Evolutionary conservation across 2,329 filamentous ascomycete genomes (phyloP).

Genomic region (Cercospora sp.): DNA sequence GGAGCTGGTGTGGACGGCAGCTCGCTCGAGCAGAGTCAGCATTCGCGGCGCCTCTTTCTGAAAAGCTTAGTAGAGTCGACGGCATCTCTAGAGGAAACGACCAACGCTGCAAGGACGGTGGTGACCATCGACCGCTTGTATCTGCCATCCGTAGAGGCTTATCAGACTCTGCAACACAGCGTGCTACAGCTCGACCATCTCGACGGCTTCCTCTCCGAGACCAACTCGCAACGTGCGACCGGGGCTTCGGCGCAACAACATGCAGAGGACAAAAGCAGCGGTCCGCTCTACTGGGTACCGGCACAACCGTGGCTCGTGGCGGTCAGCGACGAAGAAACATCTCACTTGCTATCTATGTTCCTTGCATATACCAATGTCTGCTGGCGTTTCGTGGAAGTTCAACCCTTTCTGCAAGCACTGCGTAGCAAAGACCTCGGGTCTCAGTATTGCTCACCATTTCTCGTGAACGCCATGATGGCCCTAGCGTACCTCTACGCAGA

Average conservation of each 20-base stretch:
- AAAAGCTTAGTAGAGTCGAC: constrained; percentile 5
- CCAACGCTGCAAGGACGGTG: not conserved
- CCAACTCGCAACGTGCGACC: not conserved
- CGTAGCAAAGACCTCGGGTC: not conserved
- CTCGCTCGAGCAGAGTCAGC: not conserved
- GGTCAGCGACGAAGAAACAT: constrained; percentile 7
- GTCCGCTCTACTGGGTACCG: constrained; percentile 9
- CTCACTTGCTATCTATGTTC: constrained; percentile 11
- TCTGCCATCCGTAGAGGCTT: constrained; percentile 1
- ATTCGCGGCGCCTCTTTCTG: not conserved
- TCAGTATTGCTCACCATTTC: constrained; percentile 4
- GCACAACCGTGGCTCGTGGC: constrained; percentile 7
- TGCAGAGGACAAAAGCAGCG: not conserved
- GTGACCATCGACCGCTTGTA: not conserved
- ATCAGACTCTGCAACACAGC: constrained; percentile 3
- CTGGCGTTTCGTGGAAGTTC: constrained; percentile 9
- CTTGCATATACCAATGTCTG: constrained; percentile 2
- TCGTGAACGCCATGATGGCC: constrained; percentile 12
- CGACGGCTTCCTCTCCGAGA: not conserved
- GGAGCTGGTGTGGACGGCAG: not conserved
- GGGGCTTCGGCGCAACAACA: not conserved
- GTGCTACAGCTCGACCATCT: constrained; percentile 5
- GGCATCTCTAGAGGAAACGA: not conserved
- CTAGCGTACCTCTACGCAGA: constrained; percentile 9
- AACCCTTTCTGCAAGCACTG: constrained; percentile 7